phyloP scores from a whole-genome alignment of 192 early-diverging fungal species.

The Obelidium mucronatum region DNA sequence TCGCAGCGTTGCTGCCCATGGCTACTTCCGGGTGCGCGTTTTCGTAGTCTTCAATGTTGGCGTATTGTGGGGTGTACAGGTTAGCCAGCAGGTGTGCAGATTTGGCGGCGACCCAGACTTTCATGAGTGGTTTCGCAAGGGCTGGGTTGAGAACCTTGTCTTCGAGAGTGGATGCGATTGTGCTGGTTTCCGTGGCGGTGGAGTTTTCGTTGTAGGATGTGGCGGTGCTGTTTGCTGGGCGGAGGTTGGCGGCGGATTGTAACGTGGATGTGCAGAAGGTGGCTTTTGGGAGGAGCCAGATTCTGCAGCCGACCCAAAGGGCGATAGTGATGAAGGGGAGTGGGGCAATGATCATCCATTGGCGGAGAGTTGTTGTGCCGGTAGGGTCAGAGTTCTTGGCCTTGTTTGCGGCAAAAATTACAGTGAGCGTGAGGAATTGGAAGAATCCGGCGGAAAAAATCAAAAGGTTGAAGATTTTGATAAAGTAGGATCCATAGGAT shows the following conservation, averaged over 20 bases:
- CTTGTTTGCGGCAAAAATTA: constrained; percentile 37
- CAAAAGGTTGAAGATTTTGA: constrained; percentile 51
- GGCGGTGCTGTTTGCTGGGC: not conserved
- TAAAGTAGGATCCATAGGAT: constrained; percentile 49
- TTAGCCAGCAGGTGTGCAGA: constrained; percentile 30
- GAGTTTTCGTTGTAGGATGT: not conserved
- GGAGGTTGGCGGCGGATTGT: constrained; percentile 8
- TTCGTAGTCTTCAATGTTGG: constrained; percentile 40
- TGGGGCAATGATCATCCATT: constrained; percentile 38
- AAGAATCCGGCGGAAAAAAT: constrained; percentile 41
- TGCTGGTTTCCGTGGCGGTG: not conserved
- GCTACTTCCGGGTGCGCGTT: constrained; percentile 15
- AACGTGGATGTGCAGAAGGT: constrained; percentile 35
- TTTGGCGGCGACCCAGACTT: constrained; percentile 48
- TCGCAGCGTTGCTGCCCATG: not conserved
- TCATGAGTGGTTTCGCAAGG: constrained; percentile 48
- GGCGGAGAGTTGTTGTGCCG: constrained; percentile 1
- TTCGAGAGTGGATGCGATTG: constrained; percentile 32
- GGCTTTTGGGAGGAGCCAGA: constrained; percentile 39
- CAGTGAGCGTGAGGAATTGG: constrained; percentile 52
- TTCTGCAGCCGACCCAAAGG: constrained; percentile 39
- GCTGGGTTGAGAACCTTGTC: constrained; percentile 53
- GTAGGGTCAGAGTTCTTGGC: constrained; percentile 3
- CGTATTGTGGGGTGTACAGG: constrained; percentile 39
- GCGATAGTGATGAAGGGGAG: constrained; percentile 33